Percentiles rank a stretch among this genome's conserved stretches.
Conservation (phyloP, 2,329 filamentous ascomycete genomes). For the Fusarium albosuccineum region DNA sequence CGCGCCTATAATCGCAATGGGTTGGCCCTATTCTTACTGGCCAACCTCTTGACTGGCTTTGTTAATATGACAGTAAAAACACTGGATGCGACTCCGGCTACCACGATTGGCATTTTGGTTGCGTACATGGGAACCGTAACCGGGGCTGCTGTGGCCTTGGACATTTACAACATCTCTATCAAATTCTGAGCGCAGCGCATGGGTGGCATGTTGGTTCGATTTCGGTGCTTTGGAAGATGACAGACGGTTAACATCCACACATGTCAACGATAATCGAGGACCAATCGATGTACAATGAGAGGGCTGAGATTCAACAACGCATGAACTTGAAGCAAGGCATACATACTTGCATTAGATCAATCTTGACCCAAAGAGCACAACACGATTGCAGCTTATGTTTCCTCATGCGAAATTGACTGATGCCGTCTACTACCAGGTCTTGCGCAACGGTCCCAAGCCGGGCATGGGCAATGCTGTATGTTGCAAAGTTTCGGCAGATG, state of each 20-base stretch:
- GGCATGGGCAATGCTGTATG: not conserved
- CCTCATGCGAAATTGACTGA: not conserved
- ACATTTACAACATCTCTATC: conserved; percentile 75
- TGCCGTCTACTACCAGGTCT: not conserved
- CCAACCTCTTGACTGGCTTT: conserved; percentile 89
- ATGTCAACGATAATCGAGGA: not conserved
- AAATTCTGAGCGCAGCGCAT: conserved; percentile 65
- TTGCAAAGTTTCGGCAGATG: conserved; percentile 2
- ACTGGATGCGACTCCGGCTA: conserved; percentile 73
- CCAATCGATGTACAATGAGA: conserved; percentile 2
- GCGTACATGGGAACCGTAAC: conserved; percentile 78
- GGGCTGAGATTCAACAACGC: conserved; percentile 1
- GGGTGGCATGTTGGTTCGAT: not conserved
- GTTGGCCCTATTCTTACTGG: conserved; percentile 84
- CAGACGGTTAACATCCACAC: not conserved
- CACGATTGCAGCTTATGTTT: conserved; percentile 11
- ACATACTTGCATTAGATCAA: conserved; percentile 3
- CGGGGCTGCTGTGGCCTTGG: conserved; percentile 74
- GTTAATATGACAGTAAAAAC: conserved; percentile 92
- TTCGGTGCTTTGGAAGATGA: conserved; percentile 1
- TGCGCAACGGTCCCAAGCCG: not conserved
- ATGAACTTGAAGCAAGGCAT: conserved; percentile 10
- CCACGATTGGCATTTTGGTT: conserved; percentile 80
- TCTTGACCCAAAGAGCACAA: conserved; percentile 21
- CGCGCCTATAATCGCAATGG: conserved; percentile 91